Evolutionary conservation across 2,329 filamentous ascomycete species (phyloP).

Genomic region (Xylaria sp.): DNA sequence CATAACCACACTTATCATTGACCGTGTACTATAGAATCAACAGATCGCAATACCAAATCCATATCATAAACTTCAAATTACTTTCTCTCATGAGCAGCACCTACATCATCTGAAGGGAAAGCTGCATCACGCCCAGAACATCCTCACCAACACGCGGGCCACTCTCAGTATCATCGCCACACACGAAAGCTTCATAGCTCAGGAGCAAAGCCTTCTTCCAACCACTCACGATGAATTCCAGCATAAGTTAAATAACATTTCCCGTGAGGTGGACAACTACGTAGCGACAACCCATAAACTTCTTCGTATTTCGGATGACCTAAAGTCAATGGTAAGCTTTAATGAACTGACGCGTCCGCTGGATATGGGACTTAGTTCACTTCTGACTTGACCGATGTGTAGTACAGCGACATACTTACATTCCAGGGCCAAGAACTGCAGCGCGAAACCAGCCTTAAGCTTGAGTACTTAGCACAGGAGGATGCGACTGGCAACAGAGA

Average conservation of each 20-base stretch:
- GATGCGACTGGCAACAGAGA: neutral
- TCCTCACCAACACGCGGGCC: slow-evolving; percentile 6
- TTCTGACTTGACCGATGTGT: neutral
- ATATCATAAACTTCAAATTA: too few relatives aligned
- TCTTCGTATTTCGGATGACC: slow-evolving; percentile 14
- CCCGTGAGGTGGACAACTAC: slow-evolving; percentile 8
- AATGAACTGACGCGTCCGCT: too few relatives aligned
- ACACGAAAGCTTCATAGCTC: neutral
- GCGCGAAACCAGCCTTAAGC: slow-evolving; percentile 8
- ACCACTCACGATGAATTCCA: slow-evolving; percentile 7
- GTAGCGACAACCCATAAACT: slow-evolving; percentile 15
- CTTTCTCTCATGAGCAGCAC: too few relatives aligned
- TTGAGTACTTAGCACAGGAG: slow-evolving; percentile 1
- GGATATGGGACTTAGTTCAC: neutral
- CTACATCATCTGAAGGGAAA: slow-evolving; percentile 12
- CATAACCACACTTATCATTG: too few relatives aligned
- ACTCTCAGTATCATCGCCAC: neutral
- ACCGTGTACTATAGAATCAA: too few relatives aligned
- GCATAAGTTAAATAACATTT: neutral
- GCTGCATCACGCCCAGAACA: slow-evolving; percentile 1
- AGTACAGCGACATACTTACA: slow-evolving; percentile 18
- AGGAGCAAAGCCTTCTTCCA: neutral
- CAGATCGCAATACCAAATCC: too few relatives aligned
- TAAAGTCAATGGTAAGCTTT: slow-evolving; percentile 19
- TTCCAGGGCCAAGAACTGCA: slow-evolving; percentile 18